Conservation (phyloP, 768 basidiomycete genomes). For the Candolleomyces efflorescens region DNA sequence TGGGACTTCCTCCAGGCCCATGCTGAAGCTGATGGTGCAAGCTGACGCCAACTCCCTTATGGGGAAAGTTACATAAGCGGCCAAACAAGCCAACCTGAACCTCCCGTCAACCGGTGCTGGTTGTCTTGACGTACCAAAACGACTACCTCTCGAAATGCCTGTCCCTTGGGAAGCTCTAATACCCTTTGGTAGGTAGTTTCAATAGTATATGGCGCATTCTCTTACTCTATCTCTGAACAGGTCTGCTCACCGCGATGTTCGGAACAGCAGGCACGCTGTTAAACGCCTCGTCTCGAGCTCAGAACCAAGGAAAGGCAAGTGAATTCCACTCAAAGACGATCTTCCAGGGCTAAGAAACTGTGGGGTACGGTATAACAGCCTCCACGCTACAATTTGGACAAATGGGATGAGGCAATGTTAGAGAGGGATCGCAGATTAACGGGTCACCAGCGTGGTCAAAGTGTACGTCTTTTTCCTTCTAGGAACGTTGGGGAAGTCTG, state of each 20-base stretch:
- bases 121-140: not conserved
- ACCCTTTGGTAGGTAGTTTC: slow-evolving; percentile 68
- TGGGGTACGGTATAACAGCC: slow-evolving; percentile 41
- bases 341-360: not conserved
- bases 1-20: too few species aligned
- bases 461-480: slow-evolving; percentile 46
- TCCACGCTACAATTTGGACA: slow-evolving; percentile 78
- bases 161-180: slow-evolving; percentile 97
- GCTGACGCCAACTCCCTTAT: too few species aligned
- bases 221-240: slow-evolving; percentile 33
- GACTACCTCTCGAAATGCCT: slow-evolving; percentile 55
- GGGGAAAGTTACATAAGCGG: too few species aligned
- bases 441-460: slow-evolving; percentile 82
- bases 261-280: slow-evolving; percentile 86
- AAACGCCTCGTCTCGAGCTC: slow-evolving; percentile 68
- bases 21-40: too few species aligned
- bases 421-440: slow-evolving; percentile 84
- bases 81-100: too few species aligned
- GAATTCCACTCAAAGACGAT: not conserved
- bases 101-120: too few species aligned
- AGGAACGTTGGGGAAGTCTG: not conserved
- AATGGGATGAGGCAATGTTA: slow-evolving; percentile 98
- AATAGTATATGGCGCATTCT: not conserved
- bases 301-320: slow-evolving; percentile 88
- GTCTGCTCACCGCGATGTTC: slow-evolving; percentile 84